Conservation (phyloP, 306 rosid species). For the Gleditsia sinensis region DNA sequence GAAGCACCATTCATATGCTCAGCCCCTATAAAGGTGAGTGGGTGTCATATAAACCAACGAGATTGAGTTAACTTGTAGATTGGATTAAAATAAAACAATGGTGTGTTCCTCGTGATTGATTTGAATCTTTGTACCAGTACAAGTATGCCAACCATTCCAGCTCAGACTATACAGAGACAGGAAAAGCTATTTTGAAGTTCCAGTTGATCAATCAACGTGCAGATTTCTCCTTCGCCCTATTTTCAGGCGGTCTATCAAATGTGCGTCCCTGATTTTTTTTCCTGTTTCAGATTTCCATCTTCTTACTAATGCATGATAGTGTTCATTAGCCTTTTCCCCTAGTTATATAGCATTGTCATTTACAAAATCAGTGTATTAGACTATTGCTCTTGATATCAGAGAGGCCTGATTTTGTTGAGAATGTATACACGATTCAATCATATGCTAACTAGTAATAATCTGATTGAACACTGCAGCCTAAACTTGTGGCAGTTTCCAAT, state of each 20-base stretch:
- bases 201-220: not conserved
- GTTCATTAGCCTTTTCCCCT: not conserved
- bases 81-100: not conserved
- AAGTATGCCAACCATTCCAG: not conserved
- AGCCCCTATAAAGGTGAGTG: constrained; percentile 51
- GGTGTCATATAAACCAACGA: not conserved
- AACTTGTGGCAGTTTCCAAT: constrained; percentile 68
- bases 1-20: constrained; percentile 60
- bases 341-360: not conserved
- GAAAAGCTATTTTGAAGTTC: not conserved
- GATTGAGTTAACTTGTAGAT: not conserved
- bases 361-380: not conserved
- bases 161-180: not conserved
- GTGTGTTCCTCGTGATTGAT: not conserved
- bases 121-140: not conserved
- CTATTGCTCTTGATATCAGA: not conserved
- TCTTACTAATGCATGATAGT: not conserved
- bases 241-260: not conserved
- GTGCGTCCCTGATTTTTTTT: not conserved
- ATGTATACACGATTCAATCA: not conserved
- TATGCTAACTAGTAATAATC: not conserved
- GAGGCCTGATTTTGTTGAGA: too few relatives aligned
- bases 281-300: not conserved
- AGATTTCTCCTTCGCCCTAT: constrained; percentile 1
- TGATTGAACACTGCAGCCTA: constrained; percentile 47